Evolutionary conservation across 139 green algal species (phyloP).

Genomic region (Edaphochlamys debaryana): DNA sequence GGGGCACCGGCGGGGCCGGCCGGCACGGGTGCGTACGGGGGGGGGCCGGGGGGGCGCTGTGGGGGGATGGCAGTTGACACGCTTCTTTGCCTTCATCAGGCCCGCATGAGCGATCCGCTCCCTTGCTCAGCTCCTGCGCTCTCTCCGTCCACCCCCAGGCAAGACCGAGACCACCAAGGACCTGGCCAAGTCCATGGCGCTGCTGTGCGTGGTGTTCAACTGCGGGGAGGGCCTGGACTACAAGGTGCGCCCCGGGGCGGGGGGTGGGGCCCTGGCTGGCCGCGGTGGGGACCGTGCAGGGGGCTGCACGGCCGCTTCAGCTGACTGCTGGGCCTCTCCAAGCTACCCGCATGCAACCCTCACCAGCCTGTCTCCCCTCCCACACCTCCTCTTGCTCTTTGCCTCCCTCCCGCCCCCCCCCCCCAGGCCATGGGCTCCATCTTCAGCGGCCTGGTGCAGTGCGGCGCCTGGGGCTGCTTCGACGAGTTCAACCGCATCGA

Average conservation of each 20-base stretch:
- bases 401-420: too few species aligned
- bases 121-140: too few species aligned
- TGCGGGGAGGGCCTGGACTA: conserved; percentile 90
- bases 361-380: too few species aligned
- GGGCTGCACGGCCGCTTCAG: too few species aligned
- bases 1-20: conserved; percentile 83
- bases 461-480: conserved; percentile 89
- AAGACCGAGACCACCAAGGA: conserved; percentile 89
- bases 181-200: conserved; percentile 82
- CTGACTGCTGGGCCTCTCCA: too few species aligned
- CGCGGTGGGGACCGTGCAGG: too few species aligned
- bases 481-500: conserved; percentile 94
- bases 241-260: conserved; percentile 54
- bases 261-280: too few species aligned
- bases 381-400: too few species aligned
- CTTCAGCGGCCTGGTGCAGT: conserved; percentile 87
- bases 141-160: too few species aligned
- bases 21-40: conserved; percentile 74
- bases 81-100: background rate
- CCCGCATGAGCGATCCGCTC: too few species aligned
- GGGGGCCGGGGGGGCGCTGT: background rate
- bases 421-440: conserved; percentile 81
- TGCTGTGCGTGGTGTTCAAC: conserved; percentile 93
- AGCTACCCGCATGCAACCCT: too few species aligned
- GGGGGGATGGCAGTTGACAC: background rate